These are phyloP conservation scores for Jatropha curcas DNA, from an alignment of 345 rosid species.

Conservation along the genomic window DNA sequence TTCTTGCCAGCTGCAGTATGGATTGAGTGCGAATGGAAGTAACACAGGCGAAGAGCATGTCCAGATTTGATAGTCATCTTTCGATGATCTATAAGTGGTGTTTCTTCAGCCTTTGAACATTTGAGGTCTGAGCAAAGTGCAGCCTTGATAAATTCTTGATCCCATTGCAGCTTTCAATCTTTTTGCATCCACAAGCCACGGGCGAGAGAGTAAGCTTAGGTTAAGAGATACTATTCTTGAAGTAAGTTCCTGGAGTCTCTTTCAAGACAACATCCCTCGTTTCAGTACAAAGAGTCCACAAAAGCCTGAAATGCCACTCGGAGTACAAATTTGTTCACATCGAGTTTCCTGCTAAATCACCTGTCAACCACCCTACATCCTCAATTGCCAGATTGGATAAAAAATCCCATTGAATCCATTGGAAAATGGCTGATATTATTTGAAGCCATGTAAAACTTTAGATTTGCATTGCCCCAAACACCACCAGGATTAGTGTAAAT, in stretches of 20 bases:
- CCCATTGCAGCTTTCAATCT: conserved; percentile 40
- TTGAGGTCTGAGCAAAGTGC: conserved; percentile 34
- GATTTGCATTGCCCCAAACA: not conserved
- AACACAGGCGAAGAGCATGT: conserved; percentile 37
- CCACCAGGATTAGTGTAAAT: no score
- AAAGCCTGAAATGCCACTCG: conserved; percentile 39
- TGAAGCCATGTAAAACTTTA: not conserved
- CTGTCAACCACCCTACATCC: conserved; percentile 35
- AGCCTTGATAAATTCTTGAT: conserved; percentile 27
- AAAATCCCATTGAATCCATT: no score
- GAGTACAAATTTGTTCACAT: no score
- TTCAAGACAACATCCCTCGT: conserved; percentile 40
- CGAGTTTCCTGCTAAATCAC: conserved; percentile 46
- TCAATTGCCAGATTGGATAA: conserved; percentile 29
- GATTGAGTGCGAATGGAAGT: conserved; percentile 32
- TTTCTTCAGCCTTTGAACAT: conserved; percentile 28
- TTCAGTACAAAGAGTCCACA: conserved; percentile 30
- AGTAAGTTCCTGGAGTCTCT: conserved; percentile 42
- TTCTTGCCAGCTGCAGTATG: conserved; percentile 35
- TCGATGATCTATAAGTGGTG: conserved; percentile 34
- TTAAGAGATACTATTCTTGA: conserved; percentile 32
- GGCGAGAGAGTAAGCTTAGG: conserved; percentile 32
- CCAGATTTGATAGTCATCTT: conserved; percentile 42
- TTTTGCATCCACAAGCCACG: conserved; percentile 31
- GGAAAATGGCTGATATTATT: not conserved